Base-by-base conservation (phyloP, 306 rosid genomes). In the Medicago truncatula region DNA sequence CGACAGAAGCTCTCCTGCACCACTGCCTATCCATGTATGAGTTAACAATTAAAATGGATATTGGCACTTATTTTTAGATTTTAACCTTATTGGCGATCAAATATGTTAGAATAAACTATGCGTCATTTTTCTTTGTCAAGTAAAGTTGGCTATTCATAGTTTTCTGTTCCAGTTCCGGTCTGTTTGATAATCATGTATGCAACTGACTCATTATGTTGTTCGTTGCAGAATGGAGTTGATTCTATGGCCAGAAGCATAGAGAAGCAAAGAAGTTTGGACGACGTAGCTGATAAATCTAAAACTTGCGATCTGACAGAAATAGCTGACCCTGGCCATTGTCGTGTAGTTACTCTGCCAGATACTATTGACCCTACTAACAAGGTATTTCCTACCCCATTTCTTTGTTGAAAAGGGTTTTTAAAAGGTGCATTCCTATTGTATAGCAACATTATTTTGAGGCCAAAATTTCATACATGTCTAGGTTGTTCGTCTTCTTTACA, bases 401-500 rank as follows among this genome's bases (percentile, higher is more conserved):
- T 67, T 69, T 71, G 23, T 20, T 52, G 23, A 44, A 56, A 49
- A 52, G 39, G 53, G 36, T 71, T 39, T 20, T 67, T 23, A 17
- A 16, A 43, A 40, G 39, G 47, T 53, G 49, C 53, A 16, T 70
- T 57, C 13, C 18, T 81, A 59, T 47, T 21, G 78, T 10, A 7
- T 18, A 44, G 17, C 28, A 52, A 56, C 36, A 71, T 38, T 17
- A 34, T 70, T 21, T 49, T 81, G 39, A 79, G 28, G 57, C 28
- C 47, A 8, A 75, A 53, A 9, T 21, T 41, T 74, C 31, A 44
- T 71, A 38, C 65, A 54, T 54, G 20, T 71, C 18, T 71, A 92
- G 97, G 96, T 90, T 53, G 87, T 81, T 70, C 85, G 89, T 65
- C 93, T 92, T 76, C 83, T 88, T 9, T 92, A 92, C 80, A 86